Conservation (phyloP, 768 basidiomycete genomes). For the Russula abietina region DNA sequence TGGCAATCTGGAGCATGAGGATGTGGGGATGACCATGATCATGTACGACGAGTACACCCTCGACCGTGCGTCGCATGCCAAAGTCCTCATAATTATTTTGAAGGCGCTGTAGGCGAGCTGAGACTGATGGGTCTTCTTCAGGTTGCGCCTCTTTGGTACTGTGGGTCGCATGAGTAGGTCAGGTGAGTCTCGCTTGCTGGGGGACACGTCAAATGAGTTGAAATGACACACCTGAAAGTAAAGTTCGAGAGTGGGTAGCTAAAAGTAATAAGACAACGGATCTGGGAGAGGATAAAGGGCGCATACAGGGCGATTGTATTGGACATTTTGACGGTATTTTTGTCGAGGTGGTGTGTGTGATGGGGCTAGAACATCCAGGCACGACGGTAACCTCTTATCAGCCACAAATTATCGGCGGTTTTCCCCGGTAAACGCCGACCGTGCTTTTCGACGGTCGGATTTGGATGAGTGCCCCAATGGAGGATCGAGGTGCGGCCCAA, state of each 20-base stretch:
- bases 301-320: conserved; percentile 49
- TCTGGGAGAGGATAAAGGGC: not conserved
- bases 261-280: not conserved
- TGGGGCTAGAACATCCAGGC: not conserved
- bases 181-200: conserved; percentile 10
- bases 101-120: conserved; percentile 87
- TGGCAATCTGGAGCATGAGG: conserved; percentile 96
- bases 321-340: conserved; percentile 34
- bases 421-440: not conserved
- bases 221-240: conserved; percentile 65
- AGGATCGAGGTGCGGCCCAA: not conserved
- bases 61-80: conserved; percentile 94
- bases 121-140: conserved; percentile 95
- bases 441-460: not conserved
- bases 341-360: not conserved
- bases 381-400: not conserved
- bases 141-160: conserved; percentile 96
- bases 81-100: conserved; percentile 96
- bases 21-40: conserved; percentile 98
- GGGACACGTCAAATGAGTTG: conserved; percentile 1
- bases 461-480: not conserved
- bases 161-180: conserved; percentile 1
- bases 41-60: conserved; percentile 84
- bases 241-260: conserved; percentile 88
- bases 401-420: not conserved